phyloP scores from a whole-genome alignment of 345 rosid species.

The Camelina hispida region DNA sequence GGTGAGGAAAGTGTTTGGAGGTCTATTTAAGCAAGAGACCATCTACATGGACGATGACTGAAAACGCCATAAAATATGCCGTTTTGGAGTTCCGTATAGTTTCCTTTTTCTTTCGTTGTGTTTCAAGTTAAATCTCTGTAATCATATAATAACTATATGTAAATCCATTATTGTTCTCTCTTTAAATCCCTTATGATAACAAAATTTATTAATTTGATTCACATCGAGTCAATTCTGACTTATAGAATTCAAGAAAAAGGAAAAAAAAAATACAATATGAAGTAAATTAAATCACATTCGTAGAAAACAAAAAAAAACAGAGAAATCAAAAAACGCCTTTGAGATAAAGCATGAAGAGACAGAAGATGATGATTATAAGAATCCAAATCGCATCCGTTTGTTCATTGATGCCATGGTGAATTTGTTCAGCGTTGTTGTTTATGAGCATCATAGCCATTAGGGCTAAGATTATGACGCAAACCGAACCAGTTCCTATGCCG shows the following conservation, averaged over 20 bases:
- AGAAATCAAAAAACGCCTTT: neutral
- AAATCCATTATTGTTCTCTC: constrained; percentile 24
- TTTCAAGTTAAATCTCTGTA: constrained; percentile 35
- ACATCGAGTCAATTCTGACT: neutral
- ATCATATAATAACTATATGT: constrained; percentile 21
- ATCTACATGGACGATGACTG: constrained; percentile 81
- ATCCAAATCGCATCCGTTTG: constrained; percentile 8
- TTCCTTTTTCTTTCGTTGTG: constrained; percentile 11
- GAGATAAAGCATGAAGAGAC: constrained; percentile 15
- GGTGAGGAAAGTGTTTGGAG: constrained; percentile 85
- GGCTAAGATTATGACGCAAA: constrained; percentile 13
- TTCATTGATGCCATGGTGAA: neutral
- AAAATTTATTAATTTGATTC: neutral
- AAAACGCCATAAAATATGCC: constrained; percentile 22
- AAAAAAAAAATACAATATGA: neutral
- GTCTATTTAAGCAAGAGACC: constrained; percentile 91
- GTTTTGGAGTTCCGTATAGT: constrained; percentile 29
- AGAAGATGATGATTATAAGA: neutral
- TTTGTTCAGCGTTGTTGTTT: constrained; percentile 4
- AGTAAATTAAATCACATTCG: neutral
- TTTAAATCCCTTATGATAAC: neutral
- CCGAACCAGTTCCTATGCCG: constrained; percentile 26
- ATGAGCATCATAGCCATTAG: neutral
- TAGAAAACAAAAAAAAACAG: neutral
- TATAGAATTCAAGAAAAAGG: neutral